Evolutionary conservation across 495 filamentous ascomycete genomes (phyloP).

Genomic region (Neurospora tetraspora): DNA sequence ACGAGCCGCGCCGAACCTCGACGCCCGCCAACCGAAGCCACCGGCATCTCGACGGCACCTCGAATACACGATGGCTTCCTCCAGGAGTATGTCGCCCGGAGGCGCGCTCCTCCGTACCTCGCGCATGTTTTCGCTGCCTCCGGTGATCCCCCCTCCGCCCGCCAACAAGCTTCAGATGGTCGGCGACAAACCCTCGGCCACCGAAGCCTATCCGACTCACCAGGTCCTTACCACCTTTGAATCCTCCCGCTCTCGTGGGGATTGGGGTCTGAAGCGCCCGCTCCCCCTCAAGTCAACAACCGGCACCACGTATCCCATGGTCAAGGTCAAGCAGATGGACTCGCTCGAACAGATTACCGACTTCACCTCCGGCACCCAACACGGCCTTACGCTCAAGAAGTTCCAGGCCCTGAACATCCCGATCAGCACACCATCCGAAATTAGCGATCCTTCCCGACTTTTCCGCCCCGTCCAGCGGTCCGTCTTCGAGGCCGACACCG

Average conservation of each 20-base stretch:
- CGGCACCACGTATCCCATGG: constrained; percentile 55
- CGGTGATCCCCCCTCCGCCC: constrained; percentile 35
- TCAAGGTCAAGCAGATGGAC: constrained; percentile 67
- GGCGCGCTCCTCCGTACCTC: constrained; percentile 50
- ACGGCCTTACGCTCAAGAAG: constrained; percentile 71
- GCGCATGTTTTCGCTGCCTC: constrained; percentile 48
- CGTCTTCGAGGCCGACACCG: constrained; percentile 51
- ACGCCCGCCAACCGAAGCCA: background rate
- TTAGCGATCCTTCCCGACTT: constrained; percentile 10
- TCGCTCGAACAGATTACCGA: constrained; percentile 87
- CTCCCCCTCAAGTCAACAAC: constrained; percentile 67
- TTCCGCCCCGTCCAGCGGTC: constrained; percentile 15
- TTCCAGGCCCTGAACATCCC: constrained; percentile 60
- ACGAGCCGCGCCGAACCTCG: background rate
- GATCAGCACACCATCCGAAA: constrained; percentile 39
- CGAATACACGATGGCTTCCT: constrained; percentile 12
- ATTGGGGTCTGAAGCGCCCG: constrained; percentile 91
- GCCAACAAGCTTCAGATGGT: constrained; percentile 24
- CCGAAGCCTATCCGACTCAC: constrained; percentile 67
- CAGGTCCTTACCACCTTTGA: constrained; percentile 73
- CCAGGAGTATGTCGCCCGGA: constrained; percentile 44
- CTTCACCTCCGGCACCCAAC: constrained; percentile 74
- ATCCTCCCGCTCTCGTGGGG: constrained; percentile 65
- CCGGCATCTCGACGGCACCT: constrained; percentile 4
- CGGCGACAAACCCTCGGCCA: constrained; percentile 46